phyloP scores from a whole-genome alignment of 805 yeast species.

The Candida alai region DNA sequence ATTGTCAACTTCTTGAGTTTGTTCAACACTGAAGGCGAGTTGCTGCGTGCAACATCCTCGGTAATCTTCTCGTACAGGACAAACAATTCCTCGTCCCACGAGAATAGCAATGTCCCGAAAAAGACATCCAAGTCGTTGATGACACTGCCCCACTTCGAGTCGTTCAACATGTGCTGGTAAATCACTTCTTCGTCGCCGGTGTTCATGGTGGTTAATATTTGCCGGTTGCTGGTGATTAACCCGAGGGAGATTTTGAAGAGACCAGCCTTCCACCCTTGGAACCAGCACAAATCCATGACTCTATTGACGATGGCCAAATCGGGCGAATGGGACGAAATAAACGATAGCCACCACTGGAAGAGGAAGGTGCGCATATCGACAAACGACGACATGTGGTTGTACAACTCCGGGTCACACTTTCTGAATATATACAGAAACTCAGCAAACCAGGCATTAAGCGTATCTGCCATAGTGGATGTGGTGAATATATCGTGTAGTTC shows the following conservation, averaged over 20 bases:
- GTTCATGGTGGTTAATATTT: conserved; percentile 33
- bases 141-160: conserved; percentile 41
- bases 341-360: conserved; percentile 66
- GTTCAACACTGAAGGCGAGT: no score
- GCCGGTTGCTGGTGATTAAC: conserved; percentile 45
- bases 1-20: conserved; percentile 1
- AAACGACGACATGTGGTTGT: conserved; percentile 37
- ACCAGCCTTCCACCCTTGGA: conserved; percentile 52
- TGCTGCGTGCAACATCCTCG: no score
- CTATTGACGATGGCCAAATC: conserved; percentile 43
- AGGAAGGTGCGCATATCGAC: conserved; percentile 47
- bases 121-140: conserved; percentile 34
- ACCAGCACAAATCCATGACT: conserved; percentile 47
- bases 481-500: conserved; percentile 49
- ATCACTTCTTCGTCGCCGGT: conserved; percentile 40
- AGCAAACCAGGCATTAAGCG: conserved; percentile 47
- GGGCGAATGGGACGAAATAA: conserved; percentile 60
- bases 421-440: conserved; percentile 47
- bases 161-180: conserved; percentile 41
- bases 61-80: no score
- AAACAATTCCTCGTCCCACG: conserved; percentile 27
- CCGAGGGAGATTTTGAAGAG: conserved; percentile 55
- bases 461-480: conserved; percentile 49
- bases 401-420: conserved; percentile 37
- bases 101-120: conserved; percentile 34